phyloP scores from a whole-genome alignment of 192 early-diverging fungal species.

The Helicostylum pulchrum region DNA sequence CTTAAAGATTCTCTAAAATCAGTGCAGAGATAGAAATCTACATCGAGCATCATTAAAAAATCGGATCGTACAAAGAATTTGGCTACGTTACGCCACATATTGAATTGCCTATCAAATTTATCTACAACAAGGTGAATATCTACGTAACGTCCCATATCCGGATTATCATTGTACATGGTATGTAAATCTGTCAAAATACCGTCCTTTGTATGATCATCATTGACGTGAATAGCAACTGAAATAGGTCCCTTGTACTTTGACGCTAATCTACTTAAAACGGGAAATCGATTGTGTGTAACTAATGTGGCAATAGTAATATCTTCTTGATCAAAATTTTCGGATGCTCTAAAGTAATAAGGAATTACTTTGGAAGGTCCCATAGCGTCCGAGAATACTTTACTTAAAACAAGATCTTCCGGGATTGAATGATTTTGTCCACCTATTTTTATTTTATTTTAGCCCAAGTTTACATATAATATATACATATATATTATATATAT shows the following conservation, averaged over 20 bases:
- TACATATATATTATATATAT: constrained; percentile 1
- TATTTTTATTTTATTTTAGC: constrained; percentile 5
- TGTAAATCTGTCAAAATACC: constrained; percentile 46
- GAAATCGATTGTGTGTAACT: constrained; percentile 55
- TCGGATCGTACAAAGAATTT: constrained; percentile 59
- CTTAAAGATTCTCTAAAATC: constrained; percentile 44
- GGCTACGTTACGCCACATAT: constrained; percentile 65
- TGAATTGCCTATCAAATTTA: constrained; percentile 60
- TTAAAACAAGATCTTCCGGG: constrained; percentile 51
- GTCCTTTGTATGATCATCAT: constrained; percentile 49
- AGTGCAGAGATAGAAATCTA: constrained; percentile 59
- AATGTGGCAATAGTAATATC: constrained; percentile 59
- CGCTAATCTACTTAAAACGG: constrained; percentile 48
- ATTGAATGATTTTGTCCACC: constrained; percentile 15
- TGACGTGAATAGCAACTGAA: constrained; percentile 57
- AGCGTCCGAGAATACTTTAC: constrained; percentile 55
- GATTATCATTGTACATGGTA: constrained; percentile 47
- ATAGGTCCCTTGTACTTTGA: constrained; percentile 54
- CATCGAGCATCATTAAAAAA: constrained; percentile 60
- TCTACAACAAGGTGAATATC: constrained; percentile 63
- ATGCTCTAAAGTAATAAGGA: constrained; percentile 56
- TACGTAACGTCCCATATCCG: constrained; percentile 46
- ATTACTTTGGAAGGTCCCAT: constrained; percentile 62
- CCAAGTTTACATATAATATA: no score
- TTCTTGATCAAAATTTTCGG: constrained; percentile 44